These are phyloP conservation scores for Trichoderma afroharzianum DNA, from an alignment of 2,329 filamentous ascomycete genomes.

Conservation along the genomic window DNA sequence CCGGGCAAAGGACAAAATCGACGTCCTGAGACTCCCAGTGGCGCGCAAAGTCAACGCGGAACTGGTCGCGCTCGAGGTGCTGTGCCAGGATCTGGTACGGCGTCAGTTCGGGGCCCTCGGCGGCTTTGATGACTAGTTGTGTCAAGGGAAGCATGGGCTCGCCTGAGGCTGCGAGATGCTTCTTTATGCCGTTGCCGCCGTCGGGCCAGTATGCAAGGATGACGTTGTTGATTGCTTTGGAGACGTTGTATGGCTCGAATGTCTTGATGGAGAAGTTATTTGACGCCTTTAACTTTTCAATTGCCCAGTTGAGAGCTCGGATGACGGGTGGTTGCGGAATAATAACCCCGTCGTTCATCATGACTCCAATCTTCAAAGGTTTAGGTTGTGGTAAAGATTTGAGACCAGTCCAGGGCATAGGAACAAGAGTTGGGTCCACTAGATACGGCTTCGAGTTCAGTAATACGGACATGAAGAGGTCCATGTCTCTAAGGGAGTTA, in stretches of 20 bases:
- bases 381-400: not conserved
- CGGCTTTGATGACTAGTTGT: constrained; percentile 24
- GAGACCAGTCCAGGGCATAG: constrained; percentile 32
- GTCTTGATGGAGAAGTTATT: constrained; percentile 10
- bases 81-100: not conserved
- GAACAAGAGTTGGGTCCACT: constrained; percentile 30
- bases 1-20: constrained; percentile 29
- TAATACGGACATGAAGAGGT: constrained; percentile 31
- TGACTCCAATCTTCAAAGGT: constrained; percentile 40
- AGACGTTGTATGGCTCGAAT: constrained; percentile 17
- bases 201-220: constrained; percentile 26
- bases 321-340: constrained; percentile 37
- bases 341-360: constrained; percentile 37
- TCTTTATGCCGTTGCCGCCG: constrained; percentile 21
- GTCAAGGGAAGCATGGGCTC: constrained; percentile 30
- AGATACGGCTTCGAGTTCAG: constrained; percentile 27
- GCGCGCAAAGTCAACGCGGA: not conserved
- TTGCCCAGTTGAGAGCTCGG: constrained; percentile 35
- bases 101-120: constrained; percentile 2
- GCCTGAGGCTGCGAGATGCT: constrained; percentile 21
- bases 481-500: constrained; percentile 31
- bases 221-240: constrained; percentile 20
- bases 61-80: not conserved
- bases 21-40: constrained; percentile 26
- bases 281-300: constrained; percentile 21